phyloP scores from a whole-genome alignment of 371 early-diverging fungal species.

The Mortierella polycephala region DNA sequence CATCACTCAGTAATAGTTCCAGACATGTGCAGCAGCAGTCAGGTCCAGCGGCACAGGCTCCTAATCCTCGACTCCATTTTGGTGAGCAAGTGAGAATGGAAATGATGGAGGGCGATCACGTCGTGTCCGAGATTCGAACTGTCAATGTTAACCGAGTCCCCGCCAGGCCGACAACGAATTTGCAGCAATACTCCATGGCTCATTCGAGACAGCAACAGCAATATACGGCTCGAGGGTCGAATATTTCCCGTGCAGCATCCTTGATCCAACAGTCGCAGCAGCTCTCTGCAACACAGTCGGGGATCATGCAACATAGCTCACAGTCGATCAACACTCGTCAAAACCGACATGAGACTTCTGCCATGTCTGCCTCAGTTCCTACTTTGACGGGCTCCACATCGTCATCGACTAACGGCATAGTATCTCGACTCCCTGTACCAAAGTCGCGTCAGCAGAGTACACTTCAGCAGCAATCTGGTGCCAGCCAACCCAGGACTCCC shows the following conservation, averaged over 20 bases:
- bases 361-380: constrained; percentile 7
- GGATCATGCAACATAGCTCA: neutral
- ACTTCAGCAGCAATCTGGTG: neutral
- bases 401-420: neutral
- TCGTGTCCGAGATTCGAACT: constrained; percentile 25
- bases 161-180: neutral
- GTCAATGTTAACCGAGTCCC: constrained; percentile 13
- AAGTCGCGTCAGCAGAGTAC: constrained; percentile 11
- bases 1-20: neutral
- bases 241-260: neutral
- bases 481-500: constrained; percentile 1
- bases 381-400: neutral
- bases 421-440: constrained; percentile 31
- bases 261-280: constrained; percentile 1
- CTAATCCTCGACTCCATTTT: constrained; percentile 14
- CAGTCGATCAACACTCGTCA: neutral
- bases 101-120: constrained; percentile 30
- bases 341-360: constrained; percentile 3
- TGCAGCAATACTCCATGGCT: constrained; percentile 10
- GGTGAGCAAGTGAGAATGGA: constrained; percentile 47
- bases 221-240: neutral
- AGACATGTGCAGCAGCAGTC: neutral
- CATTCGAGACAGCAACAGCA: constrained; percentile 1
- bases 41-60: neutral
- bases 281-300: neutral